phyloP scores from a whole-genome alignment of 495 filamentous ascomycete species.

The Sphaerosporella brunnea region DNA sequence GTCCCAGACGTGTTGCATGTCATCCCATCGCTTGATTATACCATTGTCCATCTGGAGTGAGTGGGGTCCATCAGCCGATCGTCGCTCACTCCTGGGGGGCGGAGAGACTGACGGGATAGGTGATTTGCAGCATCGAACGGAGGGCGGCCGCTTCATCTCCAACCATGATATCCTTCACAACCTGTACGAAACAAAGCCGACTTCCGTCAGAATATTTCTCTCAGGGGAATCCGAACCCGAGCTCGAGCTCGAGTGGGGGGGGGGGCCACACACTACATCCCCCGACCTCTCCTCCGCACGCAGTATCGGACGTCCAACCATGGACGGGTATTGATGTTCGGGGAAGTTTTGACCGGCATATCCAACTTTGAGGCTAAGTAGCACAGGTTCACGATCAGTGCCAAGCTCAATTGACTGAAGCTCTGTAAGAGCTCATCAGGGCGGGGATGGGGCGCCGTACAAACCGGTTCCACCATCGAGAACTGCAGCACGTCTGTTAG shows the following conservation, averaged over 20 bases:
- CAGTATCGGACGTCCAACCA: constrained; percentile 93
- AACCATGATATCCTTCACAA: constrained; percentile 99
- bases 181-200: constrained; percentile 11
- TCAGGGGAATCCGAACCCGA: too few species aligned
- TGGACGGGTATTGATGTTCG: constrained; percentile 93
- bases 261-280: constrained; percentile 34
- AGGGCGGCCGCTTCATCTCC: constrained; percentile 94
- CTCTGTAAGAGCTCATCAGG: background rate
- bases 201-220: background rate
- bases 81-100: background rate
- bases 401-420: constrained; percentile 1
- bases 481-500: constrained; percentile 39
- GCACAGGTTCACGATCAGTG: constrained; percentile 10
- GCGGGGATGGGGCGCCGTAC: constrained; percentile 18
- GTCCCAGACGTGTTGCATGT: constrained; percentile 99
- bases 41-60: constrained; percentile 82
- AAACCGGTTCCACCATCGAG: constrained; percentile 99
- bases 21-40: constrained; percentile 97
- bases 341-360: constrained; percentile 93
- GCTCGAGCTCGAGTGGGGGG: background rate
- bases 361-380: constrained; percentile 68
- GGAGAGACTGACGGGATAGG: constrained; percentile 53
- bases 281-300: constrained; percentile 74
- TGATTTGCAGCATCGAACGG: constrained; percentile 91
- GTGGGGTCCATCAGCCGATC: constrained; percentile 9